Conservation (phyloP, 306 rosid species). For the Trifolium pratense region DNA sequence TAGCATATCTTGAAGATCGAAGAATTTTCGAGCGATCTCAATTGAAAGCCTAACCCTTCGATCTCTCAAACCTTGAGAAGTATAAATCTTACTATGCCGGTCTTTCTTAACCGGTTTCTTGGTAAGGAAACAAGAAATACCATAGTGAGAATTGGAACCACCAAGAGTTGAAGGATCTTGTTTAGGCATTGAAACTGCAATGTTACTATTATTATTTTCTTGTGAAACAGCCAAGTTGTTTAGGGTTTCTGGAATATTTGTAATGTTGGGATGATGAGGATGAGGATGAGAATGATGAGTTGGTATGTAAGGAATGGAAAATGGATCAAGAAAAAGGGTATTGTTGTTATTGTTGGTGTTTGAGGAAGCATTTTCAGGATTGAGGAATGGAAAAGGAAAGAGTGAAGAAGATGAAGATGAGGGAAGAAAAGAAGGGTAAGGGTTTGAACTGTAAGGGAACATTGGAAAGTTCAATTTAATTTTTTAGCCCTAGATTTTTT, state of each 20-base stretch:
- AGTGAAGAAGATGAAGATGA: conserved; percentile 44
- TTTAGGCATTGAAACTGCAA: conserved; percentile 35
- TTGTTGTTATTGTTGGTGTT: conserved; percentile 6
- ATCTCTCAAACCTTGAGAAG: conserved; percentile 90
- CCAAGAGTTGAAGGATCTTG: conserved; percentile 20
- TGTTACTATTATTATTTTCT: conserved; percentile 24
- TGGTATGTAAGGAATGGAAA: conserved; percentile 48
- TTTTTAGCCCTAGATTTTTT: conserved; percentile 47
- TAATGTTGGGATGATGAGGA: conserved; percentile 6
- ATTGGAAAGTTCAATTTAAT: conserved; percentile 43
- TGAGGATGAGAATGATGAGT: conserved; percentile 23
- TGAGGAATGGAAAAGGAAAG: conserved; percentile 44
- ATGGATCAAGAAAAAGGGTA: conserved; percentile 49
- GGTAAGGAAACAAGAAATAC: conserved; percentile 41
- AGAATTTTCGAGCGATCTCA: conserved; percentile 84
- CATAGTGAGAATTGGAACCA: conserved; percentile 15
- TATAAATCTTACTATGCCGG: conserved; percentile 91
- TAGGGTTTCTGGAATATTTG: conserved; percentile 42
- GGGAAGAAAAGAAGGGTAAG: conserved; percentile 60
- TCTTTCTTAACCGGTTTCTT: conserved; percentile 66
- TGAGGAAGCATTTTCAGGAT: conserved; percentile 46
- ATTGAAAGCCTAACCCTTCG: conserved; percentile 87
- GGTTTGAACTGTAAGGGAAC: conserved; percentile 59
- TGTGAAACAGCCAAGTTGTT: conserved; percentile 40
- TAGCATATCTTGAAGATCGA: conserved; percentile 94